Evolutionary conservation across 2,329 filamentous ascomycete genomes (phyloP), one percentile per base, ranked within the genome.

Genomic region (Emmonsiellopsis sp.): DNA sequence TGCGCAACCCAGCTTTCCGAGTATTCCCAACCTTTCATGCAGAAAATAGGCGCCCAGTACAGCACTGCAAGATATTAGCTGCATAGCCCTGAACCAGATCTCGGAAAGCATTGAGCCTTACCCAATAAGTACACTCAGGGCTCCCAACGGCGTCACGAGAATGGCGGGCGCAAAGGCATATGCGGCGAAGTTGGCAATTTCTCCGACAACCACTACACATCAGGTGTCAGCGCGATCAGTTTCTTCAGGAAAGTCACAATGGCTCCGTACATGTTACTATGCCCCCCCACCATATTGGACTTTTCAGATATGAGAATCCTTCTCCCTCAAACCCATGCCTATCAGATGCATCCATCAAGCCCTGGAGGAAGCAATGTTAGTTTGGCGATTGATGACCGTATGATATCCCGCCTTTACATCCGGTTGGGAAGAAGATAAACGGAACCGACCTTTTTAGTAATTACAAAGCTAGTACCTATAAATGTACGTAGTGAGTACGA

Each of bases 131-230:
- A 98, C 94, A 66, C 88, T 93, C 57, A 98, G 79, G 53, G 93
- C 93, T 57, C 93, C 93, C 27, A 98, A 77, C 31, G 93, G 93
- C 5, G 93, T 98, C 42, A 98, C 93, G 51, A 98, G 80, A 71
- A 98, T 98, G n/a, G 93, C 94, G 42, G 93, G 93, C 60, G 93
- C 93, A 72, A 97, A 98, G 6, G 93, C 93, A 69, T 98, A 98
- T 57, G 93, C 93, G 49, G 91, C 91, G 68, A 98, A 98, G 72
- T 98, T 98, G 74, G 90, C 94, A 55, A 96, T 77, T 74, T 98
- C 93, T 66, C 93, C 93, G 44, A 94, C 74, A 56, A 90, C 87
- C 82, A 98, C 89, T 95, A 55, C 47, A 36, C 47, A 42, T 40
- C 39, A 11, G 17, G 51, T 32, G 36, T 62, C 36, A 55, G 53